A percentile compares a stretch with the other conserved stretches of the same genome.
Evolutionary conservation across 805 yeast genomes (phyloP).

Genomic region (Saccharomycopsis malanga): DNA sequence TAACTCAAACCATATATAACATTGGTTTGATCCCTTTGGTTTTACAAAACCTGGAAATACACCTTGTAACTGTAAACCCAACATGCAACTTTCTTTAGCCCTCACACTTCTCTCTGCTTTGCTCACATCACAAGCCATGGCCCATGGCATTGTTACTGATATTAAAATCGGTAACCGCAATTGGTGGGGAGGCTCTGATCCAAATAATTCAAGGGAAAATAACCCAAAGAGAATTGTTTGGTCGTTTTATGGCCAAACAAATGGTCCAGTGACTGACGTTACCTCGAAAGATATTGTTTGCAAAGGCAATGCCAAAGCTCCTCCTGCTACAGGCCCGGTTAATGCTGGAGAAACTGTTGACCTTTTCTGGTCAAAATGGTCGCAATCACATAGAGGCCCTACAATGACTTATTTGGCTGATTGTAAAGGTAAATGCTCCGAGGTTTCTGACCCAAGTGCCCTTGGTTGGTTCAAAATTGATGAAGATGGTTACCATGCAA

Average conservation of each 20-base stretch:
- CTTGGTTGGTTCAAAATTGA: slow-evolving; percentile 19
- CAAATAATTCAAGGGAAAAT: too few relatives aligned
- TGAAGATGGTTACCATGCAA: slow-evolving; percentile 14
- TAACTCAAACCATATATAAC: too few relatives aligned
- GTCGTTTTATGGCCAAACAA: slow-evolving; percentile 1
- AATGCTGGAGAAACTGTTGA: slow-evolving; percentile 16
- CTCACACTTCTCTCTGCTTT: not conserved
- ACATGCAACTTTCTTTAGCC: not conserved
- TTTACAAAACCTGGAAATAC: too few relatives aligned
- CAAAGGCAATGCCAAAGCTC: slow-evolving; percentile 12
- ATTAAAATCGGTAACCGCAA: not conserved
- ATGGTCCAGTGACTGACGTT: slow-evolving; percentile 16
- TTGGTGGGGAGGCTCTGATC: not conserved
- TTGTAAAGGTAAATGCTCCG: slow-evolving; percentile 6
- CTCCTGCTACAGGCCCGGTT: slow-evolving; percentile 9
- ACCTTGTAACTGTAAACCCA: too few relatives aligned
- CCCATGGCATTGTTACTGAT: slow-evolving; percentile 8
- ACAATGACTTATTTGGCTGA: not conserved
- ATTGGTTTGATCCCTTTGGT: too few relatives aligned
- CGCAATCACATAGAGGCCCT: not conserved
- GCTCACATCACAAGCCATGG: not conserved
- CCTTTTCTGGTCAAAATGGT: slow-evolving; percentile 11
- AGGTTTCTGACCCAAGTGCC: slow-evolving; percentile 1
- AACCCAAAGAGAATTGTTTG: slow-evolving; percentile 3
- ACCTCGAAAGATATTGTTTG: slow-evolving; percentile 13